Evolutionary conservation across 257 asterid species (phyloP).

Genomic region (Osmanthus fragrans): DNA sequence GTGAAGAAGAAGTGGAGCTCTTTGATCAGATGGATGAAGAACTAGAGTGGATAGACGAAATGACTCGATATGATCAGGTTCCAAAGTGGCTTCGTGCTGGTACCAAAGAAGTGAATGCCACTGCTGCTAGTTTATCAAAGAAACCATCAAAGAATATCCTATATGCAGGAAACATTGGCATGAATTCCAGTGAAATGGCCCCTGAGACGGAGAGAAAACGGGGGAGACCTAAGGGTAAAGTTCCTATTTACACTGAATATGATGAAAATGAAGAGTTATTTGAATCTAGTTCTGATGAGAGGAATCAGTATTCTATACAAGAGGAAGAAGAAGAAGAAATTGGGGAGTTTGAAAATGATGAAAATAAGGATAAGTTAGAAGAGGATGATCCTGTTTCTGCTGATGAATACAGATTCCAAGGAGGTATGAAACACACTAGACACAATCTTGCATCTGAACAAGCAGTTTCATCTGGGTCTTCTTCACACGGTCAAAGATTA

Average conservation of each 20-base stretch:
- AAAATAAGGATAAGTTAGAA: conserved; percentile 71
- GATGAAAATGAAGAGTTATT: conserved; percentile 83
- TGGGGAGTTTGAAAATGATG: conserved; percentile 90
- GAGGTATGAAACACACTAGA: conserved; percentile 49
- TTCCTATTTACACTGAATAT: conserved; percentile 85
- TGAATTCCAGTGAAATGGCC: conserved; percentile 54
- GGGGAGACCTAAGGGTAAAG: conserved; percentile 85
- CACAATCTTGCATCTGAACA: conserved; percentile 50
- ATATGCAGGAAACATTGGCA: conserved; percentile 53
- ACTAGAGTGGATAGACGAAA: conserved; percentile 87
- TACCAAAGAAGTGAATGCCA: conserved; percentile 72
- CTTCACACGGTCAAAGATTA: conserved; percentile 71
- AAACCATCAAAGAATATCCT: conserved; percentile 64
- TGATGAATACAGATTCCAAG: conserved; percentile 58
- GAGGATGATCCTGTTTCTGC: conserved; percentile 68
- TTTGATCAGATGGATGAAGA: conserved; percentile 99
- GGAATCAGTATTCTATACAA: conserved; percentile 65
- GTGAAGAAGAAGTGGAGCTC: conserved; percentile 88
- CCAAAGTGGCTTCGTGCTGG: conserved; percentile 95
- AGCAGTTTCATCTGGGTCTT: conserved; percentile 88
- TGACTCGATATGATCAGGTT: conserved; percentile 85
- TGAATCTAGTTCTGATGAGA: conserved; percentile 83
- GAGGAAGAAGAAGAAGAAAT: conserved; percentile 81
- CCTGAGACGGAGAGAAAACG: conserved; percentile 74
- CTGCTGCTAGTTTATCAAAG: conserved; percentile 74